A percentile compares a stretch with the other conserved stretches of the same genome.
Evolutionary conservation across 2,329 filamentous ascomycete genomes (phyloP).

Genomic region (Claviceps sp.): DNA sequence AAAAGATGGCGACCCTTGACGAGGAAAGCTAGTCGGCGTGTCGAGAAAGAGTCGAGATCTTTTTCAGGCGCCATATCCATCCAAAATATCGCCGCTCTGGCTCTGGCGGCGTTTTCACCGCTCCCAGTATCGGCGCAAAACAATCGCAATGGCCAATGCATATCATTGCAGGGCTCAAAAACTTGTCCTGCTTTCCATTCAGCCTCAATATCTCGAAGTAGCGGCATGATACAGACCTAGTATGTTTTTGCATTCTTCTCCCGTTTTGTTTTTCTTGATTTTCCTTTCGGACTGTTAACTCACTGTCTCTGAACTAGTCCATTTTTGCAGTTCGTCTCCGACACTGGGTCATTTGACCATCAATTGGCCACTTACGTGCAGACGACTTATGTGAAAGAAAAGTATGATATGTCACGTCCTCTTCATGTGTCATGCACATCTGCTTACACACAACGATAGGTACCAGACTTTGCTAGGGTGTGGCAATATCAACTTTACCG

Average conservation of each 20-base stretch:
- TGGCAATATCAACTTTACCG: slow-evolving; percentile 58
- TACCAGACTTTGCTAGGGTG: slow-evolving; percentile 76
- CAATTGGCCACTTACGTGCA: slow-evolving; percentile 60
- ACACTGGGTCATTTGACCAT: slow-evolving; percentile 62
- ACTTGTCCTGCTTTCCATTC: slow-evolving; percentile 59
- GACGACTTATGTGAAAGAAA: slow-evolving; percentile 59
- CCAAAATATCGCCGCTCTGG: slow-evolving; percentile 8
- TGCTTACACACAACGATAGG: slow-evolving; percentile 31
- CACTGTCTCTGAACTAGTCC: slow-evolving; percentile 39
- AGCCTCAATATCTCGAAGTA: slow-evolving; percentile 56
- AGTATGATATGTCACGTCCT: slow-evolving; percentile 38
- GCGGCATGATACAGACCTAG: slow-evolving; percentile 47
- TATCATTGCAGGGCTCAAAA: slow-evolving; percentile 57
- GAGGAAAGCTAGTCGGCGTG: background rate
- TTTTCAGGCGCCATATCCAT: background rate
- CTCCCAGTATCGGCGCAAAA: slow-evolving; percentile 23
- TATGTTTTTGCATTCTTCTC: slow-evolving; percentile 26
- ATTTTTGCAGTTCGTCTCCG: slow-evolving; percentile 73
- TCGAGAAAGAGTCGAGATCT: background rate
- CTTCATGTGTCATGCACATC: background rate
- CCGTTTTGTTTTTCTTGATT: background rate
- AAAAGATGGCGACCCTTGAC: background rate
- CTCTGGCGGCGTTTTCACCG: slow-evolving; percentile 15
- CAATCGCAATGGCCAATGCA: slow-evolving; percentile 27
- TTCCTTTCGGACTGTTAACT: background rate